Base-by-base conservation (phyloP, 108 stramenopile species). In the Skeletonema grethae region DNA sequence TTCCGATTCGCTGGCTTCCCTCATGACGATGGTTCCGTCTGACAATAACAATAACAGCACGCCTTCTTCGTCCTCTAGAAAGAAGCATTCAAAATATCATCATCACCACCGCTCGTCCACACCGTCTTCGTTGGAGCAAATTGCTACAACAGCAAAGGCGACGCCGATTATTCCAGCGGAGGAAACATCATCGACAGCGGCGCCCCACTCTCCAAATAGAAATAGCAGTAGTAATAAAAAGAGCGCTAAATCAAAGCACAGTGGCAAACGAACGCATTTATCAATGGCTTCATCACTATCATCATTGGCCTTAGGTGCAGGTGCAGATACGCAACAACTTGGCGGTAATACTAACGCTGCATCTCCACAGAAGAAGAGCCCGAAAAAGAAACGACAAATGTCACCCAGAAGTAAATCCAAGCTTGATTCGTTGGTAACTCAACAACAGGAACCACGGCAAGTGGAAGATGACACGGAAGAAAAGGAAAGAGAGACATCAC, bases 1-100 rank as follows among this genome's bases (percentile, higher is more conserved):
- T 32, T 67, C 65, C 13, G 50, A 53, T 34, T 67, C 59, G 10
- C 29, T 60, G 65, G 65, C 65, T 29, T 67, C 65, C 46, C 46
- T 67, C n/a, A 22, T 22, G 8, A 22, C 34, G 25, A 16, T 34
- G 25, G 25, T 28, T 28, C 30, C 48, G 18, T n/a, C 45, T 15
- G 16, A 31, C 46, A 29, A 36, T 28, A 45, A 31, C 46, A 29
- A 36, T 28, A 45, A 0, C 28, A 31, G n/a, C 16, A 31, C 4
- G 29, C 25, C 38, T 36, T 30, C 28, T 29, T 43, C 63, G 16
- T 64, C 63, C 63, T 28, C 63, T 32, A 46, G 43, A 20, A 45
- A 28, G 29, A 43, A 31, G 16, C 41, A 29, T 29, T 64, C 63
- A 28, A 43, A 29, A 10, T 3, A 53, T 22, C 18, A 22, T 53